Evolutionary conservation across 352 stramenopile species (phyloP).

Genomic region (Phytophthora pini): DNA sequence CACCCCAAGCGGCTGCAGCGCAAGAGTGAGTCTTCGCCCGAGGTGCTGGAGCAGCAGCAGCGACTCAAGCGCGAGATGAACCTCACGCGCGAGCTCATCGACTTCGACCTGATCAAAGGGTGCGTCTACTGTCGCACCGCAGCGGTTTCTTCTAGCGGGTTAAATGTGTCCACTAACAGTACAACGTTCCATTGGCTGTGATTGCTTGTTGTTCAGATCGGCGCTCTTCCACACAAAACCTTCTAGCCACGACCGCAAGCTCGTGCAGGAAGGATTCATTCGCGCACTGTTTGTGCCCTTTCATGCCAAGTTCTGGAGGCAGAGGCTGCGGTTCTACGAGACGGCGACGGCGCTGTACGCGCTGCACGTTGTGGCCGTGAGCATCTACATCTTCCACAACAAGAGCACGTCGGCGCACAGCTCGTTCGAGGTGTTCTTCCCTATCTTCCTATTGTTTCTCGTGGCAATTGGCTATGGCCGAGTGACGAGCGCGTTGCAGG

Average conservation of each 20-base stretch:
- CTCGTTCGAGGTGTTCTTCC: constrained; percentile 74
- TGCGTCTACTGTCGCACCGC: constrained; percentile 19
- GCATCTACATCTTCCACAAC: constrained; percentile 59
- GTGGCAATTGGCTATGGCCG: constrained; percentile 81
- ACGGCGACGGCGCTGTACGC: constrained; percentile 60
- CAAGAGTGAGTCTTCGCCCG: constrained; percentile 54
- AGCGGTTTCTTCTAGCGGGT: neutral
- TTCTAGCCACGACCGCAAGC: constrained; percentile 79
- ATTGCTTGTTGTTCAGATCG: constrained; percentile 43
- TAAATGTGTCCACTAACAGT: constrained; percentile 8
- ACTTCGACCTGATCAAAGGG: constrained; percentile 91
- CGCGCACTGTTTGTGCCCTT: constrained; percentile 80
- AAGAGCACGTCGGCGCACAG: constrained; percentile 59
- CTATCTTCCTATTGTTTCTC: constrained; percentile 60
- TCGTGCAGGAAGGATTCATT: constrained; percentile 74
- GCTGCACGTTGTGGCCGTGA: constrained; percentile 52
- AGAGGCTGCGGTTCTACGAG: constrained; percentile 81
- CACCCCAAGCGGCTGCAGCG: constrained; percentile 54
- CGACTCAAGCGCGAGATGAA: constrained; percentile 68
- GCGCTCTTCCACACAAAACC: constrained; percentile 89
- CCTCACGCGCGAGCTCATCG: constrained; percentile 78
- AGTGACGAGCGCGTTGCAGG: constrained; percentile 74
- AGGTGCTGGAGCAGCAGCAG: constrained; percentile 39
- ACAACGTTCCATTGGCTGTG: neutral
- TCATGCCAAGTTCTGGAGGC: constrained; percentile 72